Conservation (phyloP, 768 basidiomycete genomes). For the Suillus tomentosus region DNA sequence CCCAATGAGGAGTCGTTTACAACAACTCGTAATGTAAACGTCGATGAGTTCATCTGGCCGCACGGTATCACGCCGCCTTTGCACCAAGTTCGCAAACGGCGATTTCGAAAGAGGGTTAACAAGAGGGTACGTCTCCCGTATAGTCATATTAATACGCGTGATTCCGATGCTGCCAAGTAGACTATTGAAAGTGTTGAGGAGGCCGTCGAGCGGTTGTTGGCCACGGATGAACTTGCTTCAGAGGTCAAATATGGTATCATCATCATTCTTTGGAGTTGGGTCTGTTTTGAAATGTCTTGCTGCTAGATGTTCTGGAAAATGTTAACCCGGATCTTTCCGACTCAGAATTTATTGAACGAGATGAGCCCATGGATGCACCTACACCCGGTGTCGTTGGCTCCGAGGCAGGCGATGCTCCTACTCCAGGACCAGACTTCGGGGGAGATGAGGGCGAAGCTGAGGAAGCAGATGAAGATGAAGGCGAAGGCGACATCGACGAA, state of each 20-base stretch:
- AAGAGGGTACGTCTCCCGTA: conserved; percentile 54
- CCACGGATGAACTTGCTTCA: conserved; percentile 73
- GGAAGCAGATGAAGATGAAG: conserved; percentile 60
- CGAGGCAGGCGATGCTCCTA: conserved; percentile 64
- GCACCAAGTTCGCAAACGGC: conserved; percentile 84
- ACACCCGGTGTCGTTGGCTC: conserved; percentile 72
- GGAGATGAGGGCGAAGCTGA: conserved; percentile 63
- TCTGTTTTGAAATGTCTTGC: conserved; percentile 6
- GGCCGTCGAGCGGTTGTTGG: conserved; percentile 85
- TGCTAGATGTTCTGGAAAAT: conserved; percentile 81
- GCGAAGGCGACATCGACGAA: conserved; percentile 83
- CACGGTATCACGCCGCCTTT: conserved; percentile 95
- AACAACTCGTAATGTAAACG: conserved; percentile 71
- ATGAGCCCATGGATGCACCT: conserved; percentile 58
- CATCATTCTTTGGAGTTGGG: neutral
- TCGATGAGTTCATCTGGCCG: conserved; percentile 97
- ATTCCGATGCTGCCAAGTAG: conserved; percentile 37
- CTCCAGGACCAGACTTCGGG: conserved; percentile 51
- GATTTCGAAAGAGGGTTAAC: conserved; percentile 91
- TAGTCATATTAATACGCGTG: neutral
- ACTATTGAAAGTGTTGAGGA: conserved; percentile 95
- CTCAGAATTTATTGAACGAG: conserved; percentile 80
- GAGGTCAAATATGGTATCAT: conserved; percentile 76
- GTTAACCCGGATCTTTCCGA: conserved; percentile 91
- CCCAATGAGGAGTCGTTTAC: conserved; percentile 67